Conservation (phyloP, 306 rosid species). For the Sechiopsis laciniata region DNA sequence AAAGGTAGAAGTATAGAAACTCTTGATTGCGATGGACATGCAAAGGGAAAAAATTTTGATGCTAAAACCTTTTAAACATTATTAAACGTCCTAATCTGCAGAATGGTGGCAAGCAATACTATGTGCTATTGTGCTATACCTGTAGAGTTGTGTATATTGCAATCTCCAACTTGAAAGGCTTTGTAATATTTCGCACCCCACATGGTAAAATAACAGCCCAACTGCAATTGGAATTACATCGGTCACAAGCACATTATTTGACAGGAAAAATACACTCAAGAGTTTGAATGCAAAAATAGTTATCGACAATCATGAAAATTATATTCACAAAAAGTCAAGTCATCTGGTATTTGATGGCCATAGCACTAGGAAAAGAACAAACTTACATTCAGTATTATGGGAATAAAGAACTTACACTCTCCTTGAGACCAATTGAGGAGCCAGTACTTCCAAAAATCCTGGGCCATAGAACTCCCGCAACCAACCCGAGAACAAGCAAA, state of each 20-base stretch:
- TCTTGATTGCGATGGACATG: not conserved
- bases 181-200: constrained; percentile 52
- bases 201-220: constrained; percentile 87
- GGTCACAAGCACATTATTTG: not conserved
- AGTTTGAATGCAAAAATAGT: not conserved
- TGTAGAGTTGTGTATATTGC: constrained; percentile 69
- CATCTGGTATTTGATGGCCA: constrained; percentile 17
- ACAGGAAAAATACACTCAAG: not conserved
- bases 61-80: not conserved
- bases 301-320: not conserved
- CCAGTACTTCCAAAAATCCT: constrained; percentile 80
- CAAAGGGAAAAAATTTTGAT: not conserved
- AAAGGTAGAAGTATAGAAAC: not conserved
- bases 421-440: constrained; percentile 69
- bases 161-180: constrained; percentile 95
- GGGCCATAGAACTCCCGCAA: constrained; percentile 86
- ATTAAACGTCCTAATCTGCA: not conserved
- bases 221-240: constrained; percentile 41
- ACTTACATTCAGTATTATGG: constrained; percentile 28
- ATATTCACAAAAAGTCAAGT: not conserved
- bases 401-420: constrained; percentile 58
- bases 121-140: constrained; percentile 37
- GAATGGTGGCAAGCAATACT: constrained; percentile 5
- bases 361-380: constrained; percentile 22
- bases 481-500: constrained; percentile 92